A percentile compares a stretch with the other conserved stretches of the same genome.
phyloP scores from a whole-genome alignment of 495 filamentous ascomycete species.

The Ascobolus immersus region DNA sequence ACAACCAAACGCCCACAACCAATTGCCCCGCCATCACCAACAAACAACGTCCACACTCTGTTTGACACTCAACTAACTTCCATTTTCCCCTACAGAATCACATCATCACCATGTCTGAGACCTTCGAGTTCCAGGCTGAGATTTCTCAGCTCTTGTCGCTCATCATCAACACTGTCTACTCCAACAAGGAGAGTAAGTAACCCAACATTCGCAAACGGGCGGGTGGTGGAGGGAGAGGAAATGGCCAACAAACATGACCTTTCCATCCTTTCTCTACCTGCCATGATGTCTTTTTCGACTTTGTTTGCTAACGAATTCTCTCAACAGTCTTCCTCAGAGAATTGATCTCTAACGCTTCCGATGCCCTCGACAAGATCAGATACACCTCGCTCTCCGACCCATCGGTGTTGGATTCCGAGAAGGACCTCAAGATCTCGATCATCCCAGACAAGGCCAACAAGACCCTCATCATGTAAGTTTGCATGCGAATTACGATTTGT shows the following conservation, averaged over 20 bases:
- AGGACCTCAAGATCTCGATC: constrained; percentile 95
- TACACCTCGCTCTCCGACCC: constrained; percentile 94
- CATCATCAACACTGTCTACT: constrained; percentile 99
- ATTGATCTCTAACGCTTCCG: constrained; percentile 87
- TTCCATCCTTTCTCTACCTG: too few relatives aligned
- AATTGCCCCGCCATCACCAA: too few relatives aligned
- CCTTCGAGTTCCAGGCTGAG: constrained; percentile 99
- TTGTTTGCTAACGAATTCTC: not conserved
- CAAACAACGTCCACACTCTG: too few relatives aligned
- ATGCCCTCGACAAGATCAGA: constrained; percentile 98
- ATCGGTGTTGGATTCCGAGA: constrained; percentile 81
- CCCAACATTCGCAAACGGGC: not conserved
- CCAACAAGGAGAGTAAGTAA: constrained; percentile 57
- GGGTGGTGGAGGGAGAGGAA: too few relatives aligned
- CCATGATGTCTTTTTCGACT: not conserved
- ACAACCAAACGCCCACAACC: too few relatives aligned
- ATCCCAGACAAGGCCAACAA: constrained; percentile 89
- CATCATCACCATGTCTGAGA: constrained; percentile 52
- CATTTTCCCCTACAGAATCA: not conserved
- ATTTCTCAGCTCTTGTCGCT: constrained; percentile 97
- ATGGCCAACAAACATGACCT: too few relatives aligned
- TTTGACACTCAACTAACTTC: too few relatives aligned
- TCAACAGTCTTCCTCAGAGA: constrained; percentile 65
- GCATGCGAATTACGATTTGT: not conserved
- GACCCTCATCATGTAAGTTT: constrained; percentile 54